These are phyloP conservation scores for Lonicera japonica DNA, from an alignment of 129 eudicot species.

Conservation along the genomic window DNA sequence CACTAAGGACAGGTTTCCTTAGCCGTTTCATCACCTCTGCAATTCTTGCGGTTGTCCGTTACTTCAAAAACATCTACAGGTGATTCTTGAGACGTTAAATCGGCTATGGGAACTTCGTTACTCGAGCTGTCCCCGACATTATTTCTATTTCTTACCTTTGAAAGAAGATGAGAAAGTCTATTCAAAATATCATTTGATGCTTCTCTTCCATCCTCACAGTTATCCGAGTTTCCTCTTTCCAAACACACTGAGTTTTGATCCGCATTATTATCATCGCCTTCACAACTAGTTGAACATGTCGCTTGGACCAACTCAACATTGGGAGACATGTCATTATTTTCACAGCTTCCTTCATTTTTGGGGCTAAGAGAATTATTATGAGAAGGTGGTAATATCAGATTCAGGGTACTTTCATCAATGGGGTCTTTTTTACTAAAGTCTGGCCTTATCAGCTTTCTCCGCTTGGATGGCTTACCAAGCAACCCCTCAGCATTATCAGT, in stretches of 20 bases:
- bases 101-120: background rate
- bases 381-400: background rate
- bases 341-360: constrained; percentile 8
- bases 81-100: background rate
- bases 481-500: constrained; percentile 6
- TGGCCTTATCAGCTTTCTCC: constrained; percentile 52
- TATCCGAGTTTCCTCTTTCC: constrained; percentile 7
- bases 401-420: background rate
- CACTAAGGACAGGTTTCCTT: background rate
- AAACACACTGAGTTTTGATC: no score
- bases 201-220: background rate
- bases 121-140: background rate
- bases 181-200: background rate
- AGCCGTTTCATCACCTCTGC: background rate
- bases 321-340: background rate
- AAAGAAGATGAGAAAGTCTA: background rate
- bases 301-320: background rate
- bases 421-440: constrained; percentile 29
- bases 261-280: constrained; percentile 2
- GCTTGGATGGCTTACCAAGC: constrained; percentile 24
- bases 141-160: background rate
- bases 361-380: constrained; percentile 1
- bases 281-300: constrained; percentile 1
- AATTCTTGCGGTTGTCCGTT: background rate
- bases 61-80: background rate